A percentile compares a stretch with the other conserved stretches of the same genome.
Evolutionary conservation across 192 early-diverging fungal genomes (phyloP).

Genomic region (Piromyces sp.): DNA sequence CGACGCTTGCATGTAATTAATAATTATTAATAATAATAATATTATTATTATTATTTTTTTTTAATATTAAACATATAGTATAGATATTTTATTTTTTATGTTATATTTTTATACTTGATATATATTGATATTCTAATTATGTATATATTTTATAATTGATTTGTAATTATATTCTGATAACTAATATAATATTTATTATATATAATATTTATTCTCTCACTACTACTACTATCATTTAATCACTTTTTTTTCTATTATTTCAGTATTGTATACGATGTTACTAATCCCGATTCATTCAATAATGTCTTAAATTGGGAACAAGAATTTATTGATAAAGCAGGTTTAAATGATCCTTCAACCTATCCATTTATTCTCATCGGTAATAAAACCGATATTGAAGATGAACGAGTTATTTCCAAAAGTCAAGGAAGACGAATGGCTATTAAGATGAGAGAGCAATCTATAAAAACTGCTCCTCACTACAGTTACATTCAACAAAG

Average conservation of each 20-base stretch:
- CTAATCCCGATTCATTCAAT: slow-evolving; percentile 9
- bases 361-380: slow-evolving; percentile 26
- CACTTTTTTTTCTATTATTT: not conserved
- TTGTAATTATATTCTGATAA: no score
- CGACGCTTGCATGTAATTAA: slow-evolving; percentile 20
- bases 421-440: slow-evolving; percentile 11
- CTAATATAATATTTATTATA: no score
- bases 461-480: not conserved
- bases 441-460: slow-evolving; percentile 1
- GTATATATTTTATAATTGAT: no score
- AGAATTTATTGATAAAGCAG: slow-evolving; percentile 16
- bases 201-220: no score
- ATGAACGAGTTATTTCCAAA: slow-evolving; percentile 5
- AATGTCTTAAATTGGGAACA: slow-evolving; percentile 14
- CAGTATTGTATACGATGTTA: slow-evolving; percentile 26
- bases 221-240: no score
- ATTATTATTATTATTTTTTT: no score
- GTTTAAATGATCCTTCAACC: slow-evolving; percentile 11
- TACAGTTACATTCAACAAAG: not conserved
- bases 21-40: no score
- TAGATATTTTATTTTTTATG: not conserved
- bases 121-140: no score
- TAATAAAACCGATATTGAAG: slow-evolving; percentile 17
- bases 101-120: no score
- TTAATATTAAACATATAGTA: no score